Percentiles rank a stretch among this genome's conserved stretches.
Evolutionary conservation across 2,329 filamentous ascomycete species (phyloP).

Genomic region (Fusarium annulatum): DNA sequence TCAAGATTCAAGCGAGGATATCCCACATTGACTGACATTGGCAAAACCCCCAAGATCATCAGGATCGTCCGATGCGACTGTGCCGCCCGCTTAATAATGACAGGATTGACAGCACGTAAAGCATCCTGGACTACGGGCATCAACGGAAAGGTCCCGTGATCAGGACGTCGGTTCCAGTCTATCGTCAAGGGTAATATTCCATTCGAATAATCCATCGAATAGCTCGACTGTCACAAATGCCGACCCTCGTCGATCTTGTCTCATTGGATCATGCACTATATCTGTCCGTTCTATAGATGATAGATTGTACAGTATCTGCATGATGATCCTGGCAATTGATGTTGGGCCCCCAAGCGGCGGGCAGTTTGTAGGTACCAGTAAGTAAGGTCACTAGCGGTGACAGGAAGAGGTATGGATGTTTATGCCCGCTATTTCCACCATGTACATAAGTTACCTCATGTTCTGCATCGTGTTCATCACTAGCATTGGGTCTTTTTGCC

Average conservation of each 20-base stretch:
- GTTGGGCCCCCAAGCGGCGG: background rate
- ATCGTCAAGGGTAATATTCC: background rate
- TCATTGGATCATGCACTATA: background rate
- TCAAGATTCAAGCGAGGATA: background rate
- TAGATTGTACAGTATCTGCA: background rate
- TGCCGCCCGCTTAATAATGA: background rate
- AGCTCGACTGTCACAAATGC: background rate
- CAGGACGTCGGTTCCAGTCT: background rate
- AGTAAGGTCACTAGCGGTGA: background rate
- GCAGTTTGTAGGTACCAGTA: background rate
- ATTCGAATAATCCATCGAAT: background rate
- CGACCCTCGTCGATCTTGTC: background rate
- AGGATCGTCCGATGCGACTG: background rate
- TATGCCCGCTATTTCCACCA: background rate
- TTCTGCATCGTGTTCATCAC: background rate
- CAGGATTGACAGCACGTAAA: background rate
- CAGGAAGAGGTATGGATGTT: background rate
- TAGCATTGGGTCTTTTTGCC: background rate
- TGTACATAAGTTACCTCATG: background rate
- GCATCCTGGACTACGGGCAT: background rate
- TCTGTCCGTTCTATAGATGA: background rate
- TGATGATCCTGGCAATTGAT: background rate
- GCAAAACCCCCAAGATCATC: background rate
- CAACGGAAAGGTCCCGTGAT: conserved; percentile 1
- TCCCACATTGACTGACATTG: background rate